A percentile compares a stretch with the other conserved stretches of the same genome.
Evolutionary conservation across 2,329 filamentous ascomycete species (phyloP).

Genomic region (Orbilia blumenaviensis): DNA sequence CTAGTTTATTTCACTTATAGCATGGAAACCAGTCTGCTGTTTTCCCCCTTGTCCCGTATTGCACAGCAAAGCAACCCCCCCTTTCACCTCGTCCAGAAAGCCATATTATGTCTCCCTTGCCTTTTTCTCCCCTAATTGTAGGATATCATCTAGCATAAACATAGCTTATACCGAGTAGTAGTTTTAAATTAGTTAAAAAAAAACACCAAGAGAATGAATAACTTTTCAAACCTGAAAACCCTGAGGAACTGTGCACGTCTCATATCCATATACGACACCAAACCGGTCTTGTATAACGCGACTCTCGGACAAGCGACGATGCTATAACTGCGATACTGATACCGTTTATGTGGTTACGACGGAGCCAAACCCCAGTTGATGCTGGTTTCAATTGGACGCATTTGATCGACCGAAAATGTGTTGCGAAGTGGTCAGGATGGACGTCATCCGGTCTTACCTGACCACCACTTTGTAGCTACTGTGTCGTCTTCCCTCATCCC

Average conservation of each 20-base stretch:
- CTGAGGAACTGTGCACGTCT: background rate
- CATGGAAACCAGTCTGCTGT: slow-evolving; percentile 59
- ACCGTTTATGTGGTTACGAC: no score
- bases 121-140: slow-evolving; percentile 54
- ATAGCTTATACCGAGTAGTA: slow-evolving; percentile 15
- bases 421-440: slow-evolving; percentile 20
- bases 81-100: slow-evolving; percentile 43
- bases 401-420: slow-evolving; percentile 6
- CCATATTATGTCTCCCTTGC: slow-evolving; percentile 44
- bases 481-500: slow-evolving; percentile 47
- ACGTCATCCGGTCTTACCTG: slow-evolving; percentile 40
- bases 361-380: no score
- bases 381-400: no score
- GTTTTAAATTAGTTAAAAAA: slow-evolving; percentile 15
- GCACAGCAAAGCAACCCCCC: slow-evolving; percentile 62
- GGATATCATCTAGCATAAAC: slow-evolving; percentile 45
- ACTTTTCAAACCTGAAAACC: background rate
- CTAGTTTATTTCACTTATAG: slow-evolving; percentile 35
- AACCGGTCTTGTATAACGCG: no score
- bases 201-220: slow-evolving; percentile 10
- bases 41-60: slow-evolving; percentile 58
- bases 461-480: slow-evolving; percentile 45
- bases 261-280: background rate
- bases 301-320: no score
- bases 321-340: no score